Evolutionary conservation across 495 filamentous ascomycete genomes (phyloP).

Genomic region (Podospora pseudocomata): DNA sequence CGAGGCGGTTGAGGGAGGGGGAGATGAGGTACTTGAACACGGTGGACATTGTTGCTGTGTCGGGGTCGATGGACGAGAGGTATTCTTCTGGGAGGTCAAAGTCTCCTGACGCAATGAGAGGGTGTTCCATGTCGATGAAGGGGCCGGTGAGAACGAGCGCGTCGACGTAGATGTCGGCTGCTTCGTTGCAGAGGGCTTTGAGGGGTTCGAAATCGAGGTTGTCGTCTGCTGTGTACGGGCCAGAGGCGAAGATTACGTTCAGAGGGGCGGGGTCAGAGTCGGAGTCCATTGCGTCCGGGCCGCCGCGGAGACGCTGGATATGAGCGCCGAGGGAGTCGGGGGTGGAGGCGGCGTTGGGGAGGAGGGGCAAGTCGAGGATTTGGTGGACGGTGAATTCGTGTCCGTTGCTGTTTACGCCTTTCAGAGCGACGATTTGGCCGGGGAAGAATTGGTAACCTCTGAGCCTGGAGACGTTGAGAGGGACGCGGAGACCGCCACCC

Average conservation of each 20-base stretch:
- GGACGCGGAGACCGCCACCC: conserved; percentile 75
- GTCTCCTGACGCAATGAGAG: conserved; percentile 80
- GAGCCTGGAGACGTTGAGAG: conserved; percentile 68
- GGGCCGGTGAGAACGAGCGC: conserved; percentile 79
- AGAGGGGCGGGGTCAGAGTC: conserved; percentile 58
- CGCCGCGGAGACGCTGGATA: conserved; percentile 60
- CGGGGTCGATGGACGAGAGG: conserved; percentile 56
- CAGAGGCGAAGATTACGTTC: conserved; percentile 71
- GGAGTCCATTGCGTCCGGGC: conserved; percentile 55
- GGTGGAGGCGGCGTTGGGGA: conserved; percentile 64
- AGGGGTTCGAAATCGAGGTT: conserved; percentile 87
- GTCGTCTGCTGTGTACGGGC: conserved; percentile 88
- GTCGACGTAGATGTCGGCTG: conserved; percentile 70
- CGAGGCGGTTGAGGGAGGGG: conserved; percentile 61
- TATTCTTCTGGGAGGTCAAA: conserved; percentile 76
- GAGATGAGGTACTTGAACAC: conserved; percentile 80
- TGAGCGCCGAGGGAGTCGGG: conserved; percentile 57
- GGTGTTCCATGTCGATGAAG: conserved; percentile 88
- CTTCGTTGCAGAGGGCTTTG: conserved; percentile 71
- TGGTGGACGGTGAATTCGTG: conserved; percentile 78
- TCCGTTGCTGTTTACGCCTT: conserved; percentile 82
- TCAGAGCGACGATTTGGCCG: conserved; percentile 85
- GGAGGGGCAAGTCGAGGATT: conserved; percentile 66
- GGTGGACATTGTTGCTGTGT: conserved; percentile 72
- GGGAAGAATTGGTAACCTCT: conserved; percentile 82